A percentile compares a stretch with the other conserved stretches of the same genome.
These are phyloP conservation scores for Neoboletus subvelutipes DNA, from an alignment of 768 basidiomycete species.

Conservation along the genomic window DNA sequence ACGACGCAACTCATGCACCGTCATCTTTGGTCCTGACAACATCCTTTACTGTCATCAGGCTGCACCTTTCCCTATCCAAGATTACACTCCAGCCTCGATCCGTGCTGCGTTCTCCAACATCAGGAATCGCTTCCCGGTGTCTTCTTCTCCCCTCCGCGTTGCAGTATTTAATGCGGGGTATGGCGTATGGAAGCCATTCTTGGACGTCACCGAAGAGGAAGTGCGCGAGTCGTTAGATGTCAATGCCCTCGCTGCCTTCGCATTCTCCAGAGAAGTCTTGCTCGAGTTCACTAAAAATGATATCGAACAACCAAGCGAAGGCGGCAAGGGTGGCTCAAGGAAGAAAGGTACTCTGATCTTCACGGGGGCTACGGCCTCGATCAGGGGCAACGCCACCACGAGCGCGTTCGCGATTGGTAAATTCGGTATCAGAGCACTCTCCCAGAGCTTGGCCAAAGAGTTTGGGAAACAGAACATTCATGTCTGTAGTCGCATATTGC, in stretches of 20 bases:
- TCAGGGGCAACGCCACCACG: conserved; percentile 60
- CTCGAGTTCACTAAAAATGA: conserved; percentile 57
- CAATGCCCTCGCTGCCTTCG: conserved; percentile 58
- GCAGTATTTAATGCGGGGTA: conserved; percentile 65
- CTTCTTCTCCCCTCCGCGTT: conserved; percentile 52
- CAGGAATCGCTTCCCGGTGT: conserved; percentile 43
- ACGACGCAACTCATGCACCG: conserved; percentile 7
- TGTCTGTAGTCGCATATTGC: conserved; percentile 33
- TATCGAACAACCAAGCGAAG: conserved; percentile 40
- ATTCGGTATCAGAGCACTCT: conserved; percentile 58
- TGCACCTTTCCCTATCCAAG: conserved; percentile 50
- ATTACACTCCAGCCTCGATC: conserved; percentile 52
- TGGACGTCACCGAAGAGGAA: conserved; percentile 60
- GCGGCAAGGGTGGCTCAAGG: conserved; percentile 40
- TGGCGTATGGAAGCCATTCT: conserved; percentile 64
- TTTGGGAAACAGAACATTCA: conserved; percentile 75
- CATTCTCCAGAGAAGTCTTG: conserved; percentile 62
- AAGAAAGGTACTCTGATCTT: conserved; percentile 66
- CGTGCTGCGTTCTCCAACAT: conserved; percentile 48
- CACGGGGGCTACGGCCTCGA: conserved; percentile 69
- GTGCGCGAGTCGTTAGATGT: conserved; percentile 48
- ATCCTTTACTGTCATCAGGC: conserved; percentile 41
- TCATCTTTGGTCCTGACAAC: background rate
- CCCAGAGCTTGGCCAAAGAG: conserved; percentile 73
- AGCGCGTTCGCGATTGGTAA: conserved; percentile 67